Conservation (phyloP, 768 basidiomycete genomes). For the Mycena latifolia region DNA sequence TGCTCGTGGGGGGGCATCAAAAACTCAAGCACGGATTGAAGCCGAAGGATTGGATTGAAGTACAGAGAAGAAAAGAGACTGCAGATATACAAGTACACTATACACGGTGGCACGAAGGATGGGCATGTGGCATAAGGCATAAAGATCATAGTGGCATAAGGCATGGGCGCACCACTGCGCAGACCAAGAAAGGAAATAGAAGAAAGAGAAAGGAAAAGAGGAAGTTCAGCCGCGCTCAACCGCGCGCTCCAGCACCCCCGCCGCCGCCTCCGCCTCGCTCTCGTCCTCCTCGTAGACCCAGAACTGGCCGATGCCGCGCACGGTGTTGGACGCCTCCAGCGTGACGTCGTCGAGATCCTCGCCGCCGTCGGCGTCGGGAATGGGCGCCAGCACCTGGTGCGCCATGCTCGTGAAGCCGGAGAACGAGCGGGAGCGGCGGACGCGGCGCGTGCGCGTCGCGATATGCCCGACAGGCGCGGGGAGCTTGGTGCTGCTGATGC, state of each 20-base stretch:
- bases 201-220: background rate
- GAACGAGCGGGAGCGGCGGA: conserved; percentile 31
- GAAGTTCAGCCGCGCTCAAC: conserved; percentile 4
- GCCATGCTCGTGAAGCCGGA: conserved; percentile 33
- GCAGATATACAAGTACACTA: background rate
- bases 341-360: conserved; percentile 16
- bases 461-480: conserved; percentile 11
- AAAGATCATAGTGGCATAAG: too few relatives aligned
- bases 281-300: conserved; percentile 16
- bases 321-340: conserved; percentile 18
- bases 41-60: too few relatives aligned
- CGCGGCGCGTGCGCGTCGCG: conserved; percentile 13
- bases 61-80: too few relatives aligned
- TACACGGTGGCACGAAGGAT: too few relatives aligned
- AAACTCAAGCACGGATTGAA: too few relatives aligned
- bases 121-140: background rate
- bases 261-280: background rate
- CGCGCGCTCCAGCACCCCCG: conserved; percentile 17
- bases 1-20: too few relatives aligned
- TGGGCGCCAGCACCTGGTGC: conserved; percentile 10
- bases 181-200: background rate
- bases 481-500: conserved; percentile 1
- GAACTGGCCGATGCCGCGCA: conserved; percentile 10
- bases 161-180: too few relatives aligned
- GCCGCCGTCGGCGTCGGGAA: conserved; percentile 1